phyloP scores from a whole-genome alignment of 768 basidiomycete species.

The Lentinula lateritia region DNA sequence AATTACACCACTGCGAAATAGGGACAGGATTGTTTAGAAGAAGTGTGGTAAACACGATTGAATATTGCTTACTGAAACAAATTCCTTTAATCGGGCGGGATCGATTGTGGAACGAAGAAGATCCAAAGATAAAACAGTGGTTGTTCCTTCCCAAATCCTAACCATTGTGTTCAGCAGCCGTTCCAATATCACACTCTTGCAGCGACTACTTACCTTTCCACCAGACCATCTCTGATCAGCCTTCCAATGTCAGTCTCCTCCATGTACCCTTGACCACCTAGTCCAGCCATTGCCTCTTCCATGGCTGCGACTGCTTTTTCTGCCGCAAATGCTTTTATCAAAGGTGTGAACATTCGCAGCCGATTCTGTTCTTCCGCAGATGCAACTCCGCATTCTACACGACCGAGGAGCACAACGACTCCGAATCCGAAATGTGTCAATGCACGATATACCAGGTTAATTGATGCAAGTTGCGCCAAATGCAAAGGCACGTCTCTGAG shows the following conservation, averaged over 20 bases:
- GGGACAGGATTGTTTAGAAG: not conserved
- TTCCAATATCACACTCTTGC: not conserved
- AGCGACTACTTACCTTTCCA: constrained; percentile 48
- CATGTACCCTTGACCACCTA: constrained; percentile 83
- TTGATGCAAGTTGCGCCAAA: constrained; percentile 56
- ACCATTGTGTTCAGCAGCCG: not conserved
- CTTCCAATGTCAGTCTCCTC: constrained; percentile 72
- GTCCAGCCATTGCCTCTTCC: constrained; percentile 67
- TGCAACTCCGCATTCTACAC: constrained; percentile 51
- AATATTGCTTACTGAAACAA: constrained; percentile 37
- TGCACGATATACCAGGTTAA: constrained; percentile 60
- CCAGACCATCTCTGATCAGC: constrained; percentile 60
- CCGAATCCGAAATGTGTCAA: constrained; percentile 61
- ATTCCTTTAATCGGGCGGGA: constrained; percentile 36
- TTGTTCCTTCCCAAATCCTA: constrained; percentile 78
- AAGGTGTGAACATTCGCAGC: constrained; percentile 62
- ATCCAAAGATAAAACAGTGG: constrained; percentile 64
- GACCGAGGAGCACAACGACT: constrained; percentile 52
- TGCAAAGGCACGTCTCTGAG: constrained; percentile 56
- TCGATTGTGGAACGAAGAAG: constrained; percentile 50
- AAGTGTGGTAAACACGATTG: not conserved
- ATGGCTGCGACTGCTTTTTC: constrained; percentile 59
- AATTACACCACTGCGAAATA: constrained; percentile 44
- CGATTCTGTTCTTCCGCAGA: constrained; percentile 42
- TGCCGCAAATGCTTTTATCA: constrained; percentile 65